phyloP scores from a whole-genome alignment of 768 basidiomycete genomes.

The Mrakia blollopis region DNA sequence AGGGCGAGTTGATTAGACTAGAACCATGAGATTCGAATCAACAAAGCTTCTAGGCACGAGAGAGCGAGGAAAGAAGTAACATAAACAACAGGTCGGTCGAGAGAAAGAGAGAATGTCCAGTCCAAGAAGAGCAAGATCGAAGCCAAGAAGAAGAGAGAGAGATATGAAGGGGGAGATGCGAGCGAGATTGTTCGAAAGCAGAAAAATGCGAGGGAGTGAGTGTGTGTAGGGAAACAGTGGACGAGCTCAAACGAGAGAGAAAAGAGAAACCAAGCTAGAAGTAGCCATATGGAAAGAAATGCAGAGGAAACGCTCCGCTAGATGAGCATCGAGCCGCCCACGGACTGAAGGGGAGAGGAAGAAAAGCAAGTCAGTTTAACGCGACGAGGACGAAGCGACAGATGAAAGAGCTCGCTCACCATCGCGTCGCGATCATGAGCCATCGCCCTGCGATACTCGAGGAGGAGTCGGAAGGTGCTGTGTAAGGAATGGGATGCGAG shows the following conservation, averaged over 20 bases:
- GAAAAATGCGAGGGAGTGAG: neutral
- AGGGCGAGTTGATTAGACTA: neutral
- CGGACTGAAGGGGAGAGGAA: neutral
- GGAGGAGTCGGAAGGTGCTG: conserved; percentile 17
- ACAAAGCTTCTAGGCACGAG: neutral
- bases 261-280: too few species aligned
- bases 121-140: neutral
- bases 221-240: too few species aligned
- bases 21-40: neutral
- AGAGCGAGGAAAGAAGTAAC: neutral
- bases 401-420: neutral
- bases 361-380: neutral
- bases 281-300: too few species aligned
- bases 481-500: neutral
- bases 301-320: neutral
- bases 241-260: too few species aligned
- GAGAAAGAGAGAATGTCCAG: neutral
- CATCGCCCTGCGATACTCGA: conserved; percentile 16
- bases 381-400: neutral
- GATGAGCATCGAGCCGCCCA: neutral
- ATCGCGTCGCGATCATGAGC: conserved; percentile 23
- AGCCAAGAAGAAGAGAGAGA: neutral
- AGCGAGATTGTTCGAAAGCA: neutral
- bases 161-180: neutral
- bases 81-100: neutral